A percentile compares a stretch with the other conserved stretches of the same genome.
Conservation (phyloP, 768 basidiomycete genomes). For the Austroboletus festivus region DNA sequence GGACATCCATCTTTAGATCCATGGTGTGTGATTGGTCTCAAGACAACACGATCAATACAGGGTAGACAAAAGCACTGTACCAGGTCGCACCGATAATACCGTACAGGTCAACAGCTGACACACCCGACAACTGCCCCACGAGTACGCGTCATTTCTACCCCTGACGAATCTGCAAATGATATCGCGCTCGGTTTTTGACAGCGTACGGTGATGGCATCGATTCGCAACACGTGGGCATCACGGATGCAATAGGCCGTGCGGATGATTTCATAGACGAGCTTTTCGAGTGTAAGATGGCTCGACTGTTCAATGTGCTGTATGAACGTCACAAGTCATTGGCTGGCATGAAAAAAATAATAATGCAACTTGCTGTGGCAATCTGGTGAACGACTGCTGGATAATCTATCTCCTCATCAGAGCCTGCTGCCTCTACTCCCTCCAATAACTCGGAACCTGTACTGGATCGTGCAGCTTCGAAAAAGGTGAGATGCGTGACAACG, state of each 20-base stretch:
- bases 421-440: neutral
- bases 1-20: too few relatives aligned
- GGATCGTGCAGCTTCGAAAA: slow-evolving; percentile 32
- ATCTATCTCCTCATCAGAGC: slow-evolving; percentile 25
- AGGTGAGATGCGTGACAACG: slow-evolving; percentile 52
- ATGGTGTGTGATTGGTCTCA: too few relatives aligned
- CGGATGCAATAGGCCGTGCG: slow-evolving; percentile 54
- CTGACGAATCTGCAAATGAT: slow-evolving; percentile 61
- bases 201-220: slow-evolving; percentile 43
- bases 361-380: slow-evolving; percentile 24
- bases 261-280: slow-evolving; percentile 43
- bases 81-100: too few relatives aligned
- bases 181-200: slow-evolving; percentile 72
- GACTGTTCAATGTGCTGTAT: slow-evolving; percentile 12
- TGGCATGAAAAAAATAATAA: neutral
- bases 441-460: slow-evolving; percentile 12
- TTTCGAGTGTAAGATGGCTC: slow-evolving; percentile 21
- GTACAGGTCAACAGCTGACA: too few relatives aligned
- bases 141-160: slow-evolving; percentile 55
- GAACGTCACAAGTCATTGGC: neutral
- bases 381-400: slow-evolving; percentile 37
- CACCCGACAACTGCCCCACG: too few relatives aligned
- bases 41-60: too few relatives aligned
- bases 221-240: slow-evolving; percentile 42
- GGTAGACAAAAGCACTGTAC: too few relatives aligned